These are phyloP conservation scores for Globisporangium sylvaticum DNA, from an alignment of 352 stramenopile genomes.

Conservation along the genomic window DNA sequence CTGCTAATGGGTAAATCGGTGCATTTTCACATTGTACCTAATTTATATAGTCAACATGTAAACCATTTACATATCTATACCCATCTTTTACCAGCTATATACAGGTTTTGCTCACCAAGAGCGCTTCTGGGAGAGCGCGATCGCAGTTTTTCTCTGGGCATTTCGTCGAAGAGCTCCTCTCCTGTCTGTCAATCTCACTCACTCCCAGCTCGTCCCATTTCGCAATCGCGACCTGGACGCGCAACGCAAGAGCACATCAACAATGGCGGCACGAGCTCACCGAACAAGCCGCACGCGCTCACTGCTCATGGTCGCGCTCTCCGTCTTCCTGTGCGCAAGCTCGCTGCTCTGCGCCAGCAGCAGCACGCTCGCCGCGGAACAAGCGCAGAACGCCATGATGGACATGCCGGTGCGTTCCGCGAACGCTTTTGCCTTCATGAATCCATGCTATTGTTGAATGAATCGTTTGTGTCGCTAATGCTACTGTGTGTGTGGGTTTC, in stretches of 20 bases:
- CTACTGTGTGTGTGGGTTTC: not conserved
- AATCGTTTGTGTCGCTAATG: not conserved
- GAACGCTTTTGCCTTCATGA: not conserved
- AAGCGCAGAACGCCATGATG: conserved; percentile 34
- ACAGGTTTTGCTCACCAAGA: not conserved
- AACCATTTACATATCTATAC: not conserved
- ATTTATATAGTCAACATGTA: not conserved
- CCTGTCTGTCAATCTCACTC: not conserved
- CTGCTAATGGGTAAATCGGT: not conserved
- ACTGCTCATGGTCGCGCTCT: not conserved
- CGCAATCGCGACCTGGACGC: not conserved
- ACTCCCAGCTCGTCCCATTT: not conserved
- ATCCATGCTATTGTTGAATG: conserved; percentile 13
- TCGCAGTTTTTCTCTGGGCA: not conserved
- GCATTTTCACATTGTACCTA: not conserved
- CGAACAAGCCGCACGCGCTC: not conserved
- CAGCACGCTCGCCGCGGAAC: conserved; percentile 2
- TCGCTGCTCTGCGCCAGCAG: conserved; percentile 18
- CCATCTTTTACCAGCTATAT: not conserved
- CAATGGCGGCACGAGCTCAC: not conserved
- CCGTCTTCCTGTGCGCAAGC: not conserved
- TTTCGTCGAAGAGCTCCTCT: conserved; percentile 7
- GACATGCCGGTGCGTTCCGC: conserved; percentile 51
- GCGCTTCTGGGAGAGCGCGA: not conserved
- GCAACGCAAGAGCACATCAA: not conserved